A percentile compares a stretch with the other conserved stretches of the same genome.
Evolutionary conservation across 2,329 filamentous ascomycete species (phyloP).

Genomic region (Fusarium tupiense): DNA sequence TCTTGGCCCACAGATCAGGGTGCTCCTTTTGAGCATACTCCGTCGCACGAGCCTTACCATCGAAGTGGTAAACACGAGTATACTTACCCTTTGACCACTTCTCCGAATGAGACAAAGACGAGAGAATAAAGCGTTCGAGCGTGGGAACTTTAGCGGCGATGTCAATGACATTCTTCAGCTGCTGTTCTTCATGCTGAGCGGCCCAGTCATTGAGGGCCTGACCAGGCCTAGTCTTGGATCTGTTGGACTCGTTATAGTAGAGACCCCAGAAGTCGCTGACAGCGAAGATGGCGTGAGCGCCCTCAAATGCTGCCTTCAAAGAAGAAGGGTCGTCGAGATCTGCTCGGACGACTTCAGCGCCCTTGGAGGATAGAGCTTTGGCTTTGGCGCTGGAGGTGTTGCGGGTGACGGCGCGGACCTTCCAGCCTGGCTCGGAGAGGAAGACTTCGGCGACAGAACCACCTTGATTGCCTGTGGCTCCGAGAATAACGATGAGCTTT

Average conservation of each 20-base stretch:
- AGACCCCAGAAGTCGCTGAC: slow-evolving; percentile 45
- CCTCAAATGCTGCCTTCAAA: background rate
- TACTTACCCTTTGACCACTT: slow-evolving; percentile 55
- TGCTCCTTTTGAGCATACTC: slow-evolving; percentile 39
- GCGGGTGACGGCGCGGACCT: slow-evolving; percentile 25
- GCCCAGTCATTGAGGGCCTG: slow-evolving; percentile 32
- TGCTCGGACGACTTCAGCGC: slow-evolving; percentile 12
- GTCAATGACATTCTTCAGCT: slow-evolving; percentile 50
- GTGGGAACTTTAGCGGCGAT: slow-evolving; percentile 45
- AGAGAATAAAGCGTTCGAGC: slow-evolving; percentile 52
- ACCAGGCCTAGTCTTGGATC: slow-evolving; percentile 12
- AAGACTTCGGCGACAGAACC: slow-evolving; percentile 18
- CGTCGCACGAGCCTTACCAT: slow-evolving; percentile 51
- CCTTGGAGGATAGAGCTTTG: slow-evolving; percentile 1
- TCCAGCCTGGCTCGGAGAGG: slow-evolving; percentile 16
- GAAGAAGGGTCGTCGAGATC: slow-evolving; percentile 5
- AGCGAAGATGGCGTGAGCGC: slow-evolving; percentile 37
- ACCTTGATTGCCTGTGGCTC: slow-evolving; percentile 34
- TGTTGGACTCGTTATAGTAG: slow-evolving; percentile 13
- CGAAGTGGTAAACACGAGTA: slow-evolving; percentile 53
- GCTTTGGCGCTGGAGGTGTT: slow-evolving; percentile 18
- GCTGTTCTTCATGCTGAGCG: slow-evolving; percentile 47
- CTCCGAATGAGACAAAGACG: slow-evolving; percentile 47
- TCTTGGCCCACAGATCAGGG: slow-evolving; percentile 37
- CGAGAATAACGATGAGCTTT: slow-evolving; percentile 27